These are phyloP conservation scores for Panicum miliaceum DNA, from an alignment of 176 grass and related monocot species.

Conservation along the genomic window DNA sequence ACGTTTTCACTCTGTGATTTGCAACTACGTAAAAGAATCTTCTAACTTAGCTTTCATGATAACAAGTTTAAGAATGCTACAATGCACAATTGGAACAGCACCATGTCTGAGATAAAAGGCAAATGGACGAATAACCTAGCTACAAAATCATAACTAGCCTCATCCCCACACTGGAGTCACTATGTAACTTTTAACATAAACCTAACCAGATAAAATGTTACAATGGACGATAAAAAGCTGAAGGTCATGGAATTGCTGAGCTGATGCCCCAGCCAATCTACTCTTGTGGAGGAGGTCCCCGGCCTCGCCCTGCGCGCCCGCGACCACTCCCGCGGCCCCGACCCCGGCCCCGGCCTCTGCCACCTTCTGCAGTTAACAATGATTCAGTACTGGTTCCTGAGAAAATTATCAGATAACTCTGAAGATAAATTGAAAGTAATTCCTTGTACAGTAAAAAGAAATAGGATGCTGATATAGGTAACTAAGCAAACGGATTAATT, in stretches of 20 bases:
- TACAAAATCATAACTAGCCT: constrained; percentile 78
- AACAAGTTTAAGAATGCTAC: constrained; percentile 21
- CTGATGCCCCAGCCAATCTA: constrained; percentile 41
- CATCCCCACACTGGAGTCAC: constrained; percentile 47
- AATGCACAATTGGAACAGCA: constrained; percentile 51
- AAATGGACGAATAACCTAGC: constrained; percentile 72
- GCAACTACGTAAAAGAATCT: constrained; percentile 32
- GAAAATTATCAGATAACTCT: background rate
- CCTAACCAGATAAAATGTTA: constrained; percentile 56
- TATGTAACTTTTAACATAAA: constrained; percentile 55
- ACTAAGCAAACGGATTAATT: background rate
- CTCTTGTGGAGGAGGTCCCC: constrained; percentile 45
- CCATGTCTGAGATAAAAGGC: constrained; percentile 23
- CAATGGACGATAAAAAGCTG: constrained; percentile 25
- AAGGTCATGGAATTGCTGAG: background rate
- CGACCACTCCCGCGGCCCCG: constrained; percentile 35
- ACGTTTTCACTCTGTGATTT: background rate
- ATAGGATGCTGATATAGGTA: background rate
- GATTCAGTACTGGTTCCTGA: background rate
- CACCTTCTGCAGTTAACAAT: constrained; percentile 40
- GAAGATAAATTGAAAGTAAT: background rate
- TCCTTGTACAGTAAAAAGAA: background rate
- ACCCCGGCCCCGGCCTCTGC: constrained; percentile 51
- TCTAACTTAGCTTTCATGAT: constrained; percentile 45
- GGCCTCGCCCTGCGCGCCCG: constrained; percentile 30